Base-by-base conservation (phyloP, 2,329 filamentous ascomycete genomes). In the Xylariaceae sp. region DNA sequence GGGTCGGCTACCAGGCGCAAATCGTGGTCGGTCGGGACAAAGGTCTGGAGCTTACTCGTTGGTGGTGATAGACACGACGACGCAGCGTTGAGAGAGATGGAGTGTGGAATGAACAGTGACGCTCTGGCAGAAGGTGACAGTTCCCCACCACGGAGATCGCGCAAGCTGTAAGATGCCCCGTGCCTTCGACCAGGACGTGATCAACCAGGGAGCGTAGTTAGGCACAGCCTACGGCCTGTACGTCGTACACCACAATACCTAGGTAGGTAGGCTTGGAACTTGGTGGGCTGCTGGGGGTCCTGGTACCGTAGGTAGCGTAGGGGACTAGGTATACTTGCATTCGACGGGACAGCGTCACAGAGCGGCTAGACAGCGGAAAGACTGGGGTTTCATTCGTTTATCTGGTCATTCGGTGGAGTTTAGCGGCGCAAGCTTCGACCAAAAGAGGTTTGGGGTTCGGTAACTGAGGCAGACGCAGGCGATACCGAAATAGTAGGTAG, bases 381-480 rank as follows among this genome's bases (percentile, higher is more conserved):
- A 70, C 68, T 58, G 67, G 68, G 69, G 67, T 72, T 66, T 72
- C 67, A 72, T 72, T 73, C 70, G 71, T 63, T 61, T 66, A 57
- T 66, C 59, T 19, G 58, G 62, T 56, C 57, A 44, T 55, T 58
- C 55, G 54, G 61, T 62, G 59, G 58, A 58, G 61, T 60, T 61
- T 62, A 53, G 61, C 61, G 59, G 61, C 63, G 65, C 64, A 64
- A 55, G 50, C 49, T 51, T 59, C 37, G 47, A 53, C 41, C 15
- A 45, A 51, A 40, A n/a, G 46, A 47, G 42, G 49, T 37, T 46
- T 57, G 49, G 52, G 49, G 45, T 45, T 29, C 32, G 42, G 45
- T 26, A 26, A 26, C 26, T 26, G 26, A 26, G 26, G 26, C 26
- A 47, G 49, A n/a, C n/a, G 26, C 26, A 47, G 49, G 37, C n/a